These are phyloP conservation scores for Pleurotus cornucopiae DNA, from an alignment of 768 basidiomycete species.

Conservation along the genomic window DNA sequence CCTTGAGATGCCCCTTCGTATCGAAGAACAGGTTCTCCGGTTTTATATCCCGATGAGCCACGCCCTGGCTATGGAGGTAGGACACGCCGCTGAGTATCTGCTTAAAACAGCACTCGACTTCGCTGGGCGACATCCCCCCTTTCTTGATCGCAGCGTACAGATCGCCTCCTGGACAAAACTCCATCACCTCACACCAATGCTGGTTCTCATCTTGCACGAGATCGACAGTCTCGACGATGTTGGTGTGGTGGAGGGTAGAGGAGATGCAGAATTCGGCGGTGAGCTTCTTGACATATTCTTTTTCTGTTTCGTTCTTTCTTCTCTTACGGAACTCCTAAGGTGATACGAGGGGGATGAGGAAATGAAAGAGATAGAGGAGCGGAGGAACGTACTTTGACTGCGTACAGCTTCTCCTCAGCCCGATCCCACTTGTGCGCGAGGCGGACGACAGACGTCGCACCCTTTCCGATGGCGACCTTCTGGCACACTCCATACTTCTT, in stretches of 20 bases:
- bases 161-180: conserved; percentile 97
- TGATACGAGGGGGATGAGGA: neutral
- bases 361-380: neutral
- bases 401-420: conserved; percentile 93
- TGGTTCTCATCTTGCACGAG: conserved; percentile 97
- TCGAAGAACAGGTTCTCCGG: conserved; percentile 98
- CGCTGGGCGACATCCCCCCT: conserved; percentile 83
- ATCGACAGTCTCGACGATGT: conserved; percentile 98
- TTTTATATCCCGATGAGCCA: conserved; percentile 97
- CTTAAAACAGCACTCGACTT: conserved; percentile 97
- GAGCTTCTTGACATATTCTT: conserved; percentile 99
- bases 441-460: conserved; percentile 95
- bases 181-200: conserved; percentile 99
- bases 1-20: conserved; percentile 89
- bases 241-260: conserved; percentile 89
- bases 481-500: conserved; percentile 98
- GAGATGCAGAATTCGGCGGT: conserved; percentile 99
- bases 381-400: conserved; percentile 76
- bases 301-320: conserved; percentile 96
- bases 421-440: conserved; percentile 99
- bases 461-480: conserved; percentile 95
- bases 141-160: conserved; percentile 99
- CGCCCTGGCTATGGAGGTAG: conserved; percentile 94
- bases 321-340: conserved; percentile 94
- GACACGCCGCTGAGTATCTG: conserved; percentile 86